Evolutionary conservation across 768 basidiomycete species (phyloP), one percentile per base, ranked within the genome.

Genomic region (Kwoniella heveanensis): DNA sequence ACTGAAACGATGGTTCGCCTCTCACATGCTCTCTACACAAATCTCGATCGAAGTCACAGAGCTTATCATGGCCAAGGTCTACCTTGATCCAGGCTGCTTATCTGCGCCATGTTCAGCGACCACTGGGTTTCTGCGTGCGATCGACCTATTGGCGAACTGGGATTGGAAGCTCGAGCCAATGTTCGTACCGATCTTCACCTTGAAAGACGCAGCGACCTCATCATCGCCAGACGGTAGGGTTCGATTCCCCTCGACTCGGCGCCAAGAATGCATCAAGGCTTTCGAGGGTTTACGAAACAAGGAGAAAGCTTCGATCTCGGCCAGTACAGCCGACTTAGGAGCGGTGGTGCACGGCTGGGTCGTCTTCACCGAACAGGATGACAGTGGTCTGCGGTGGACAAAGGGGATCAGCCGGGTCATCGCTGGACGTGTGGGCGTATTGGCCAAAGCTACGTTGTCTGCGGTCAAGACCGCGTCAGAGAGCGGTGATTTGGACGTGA

Each of bases 1-100:
- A 17, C 85, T 90, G 54, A 95, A 97, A 81, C 85, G 95, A 47
- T 99, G 96, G 96, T 82, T 98, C 57, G 87, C 90, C 0, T 83
- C 89, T 7, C 96, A 99, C 76, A 84, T 96, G 60, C 84, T 98
- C 32, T 83, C 85, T 3, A 80, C 83, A 0, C 89, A 91, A 69
- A 82, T 97, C 57, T 84, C 85, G 6, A 85, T 87, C 62, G 92
- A 97, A 77, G 87, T 86, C 0, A 85, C 91, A 36, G 96, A 99
- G 79, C 82, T 98, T 19, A 78, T 99, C 46, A 91, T 90, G 77
- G 90, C 92, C 0, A 82, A 82, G 32, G 83, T 90, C 17, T 97
- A 94, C 74, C 81, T 92, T 12, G 83, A 83, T 2, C 83, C 85
- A n/a, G 83, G 78, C 74, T 22, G 77, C 64, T 70, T 72, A 37